These are phyloP conservation scores for Marchantia paleacea DNA, from an alignment of 225 moss, liverwort and hornwort genomes.

Conservation along the genomic window DNA sequence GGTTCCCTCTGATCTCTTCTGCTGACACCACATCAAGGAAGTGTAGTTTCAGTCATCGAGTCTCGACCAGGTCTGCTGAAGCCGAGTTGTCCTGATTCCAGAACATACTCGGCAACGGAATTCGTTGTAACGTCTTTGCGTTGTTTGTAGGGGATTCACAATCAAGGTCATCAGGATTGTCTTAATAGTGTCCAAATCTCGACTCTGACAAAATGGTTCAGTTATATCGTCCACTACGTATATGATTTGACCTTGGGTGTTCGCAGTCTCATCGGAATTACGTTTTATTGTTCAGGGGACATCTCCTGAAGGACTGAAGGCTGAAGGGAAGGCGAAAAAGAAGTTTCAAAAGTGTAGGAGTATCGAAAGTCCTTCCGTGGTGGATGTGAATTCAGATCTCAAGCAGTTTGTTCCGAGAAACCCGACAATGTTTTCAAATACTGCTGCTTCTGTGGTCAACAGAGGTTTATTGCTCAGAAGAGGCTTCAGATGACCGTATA, in stretches of 20 bases:
- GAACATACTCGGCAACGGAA: no score
- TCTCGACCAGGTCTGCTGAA: no score
- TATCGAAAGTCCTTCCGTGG: not conserved
- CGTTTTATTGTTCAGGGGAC: constrained; percentile 5
- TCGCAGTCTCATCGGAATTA: not conserved
- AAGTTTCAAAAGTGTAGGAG: constrained; percentile 8
- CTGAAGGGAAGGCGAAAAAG: constrained; percentile 20
- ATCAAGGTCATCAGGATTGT: no score
- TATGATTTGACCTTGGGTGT: not conserved
- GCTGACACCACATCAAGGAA: no score
- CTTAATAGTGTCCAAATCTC: no score
- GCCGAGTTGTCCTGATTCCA: no score
- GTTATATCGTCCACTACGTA: no score
- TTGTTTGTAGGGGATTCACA: no score
- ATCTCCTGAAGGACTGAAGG: not conserved
- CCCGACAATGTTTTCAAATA: not conserved
- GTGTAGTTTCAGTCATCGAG: no score
- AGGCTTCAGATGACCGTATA: constrained; percentile 33
- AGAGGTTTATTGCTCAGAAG: constrained; percentile 29
- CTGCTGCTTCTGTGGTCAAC: not conserved
- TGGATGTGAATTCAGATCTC: not conserved
- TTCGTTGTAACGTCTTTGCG: no score
- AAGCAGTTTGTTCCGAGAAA: not conserved
- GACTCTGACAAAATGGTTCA: no score
- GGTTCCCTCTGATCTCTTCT: no score